Base-by-base conservation (phyloP, 1,284 basidiomycete genomes). In the Ceratobasidium sp. region DNA sequence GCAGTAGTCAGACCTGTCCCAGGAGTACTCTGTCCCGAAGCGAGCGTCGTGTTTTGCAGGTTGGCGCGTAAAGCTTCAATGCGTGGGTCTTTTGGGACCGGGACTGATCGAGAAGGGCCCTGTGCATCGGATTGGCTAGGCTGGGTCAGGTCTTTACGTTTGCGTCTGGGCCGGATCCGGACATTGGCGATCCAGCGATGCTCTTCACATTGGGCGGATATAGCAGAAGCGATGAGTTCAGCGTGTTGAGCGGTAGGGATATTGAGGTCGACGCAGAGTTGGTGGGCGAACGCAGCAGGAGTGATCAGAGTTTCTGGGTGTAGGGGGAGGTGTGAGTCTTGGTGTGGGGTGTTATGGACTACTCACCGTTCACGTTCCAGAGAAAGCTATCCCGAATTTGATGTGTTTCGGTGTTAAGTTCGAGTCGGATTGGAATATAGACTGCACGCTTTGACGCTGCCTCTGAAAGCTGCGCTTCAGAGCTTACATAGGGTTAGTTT, bases 381-480 rank as follows among this genome's bases (percentile, higher is more conserved):
- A 94, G 86, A 78, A 99, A 98, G 73, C 91, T 91, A 76, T 99
- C 96, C 69, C 94, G 89, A 77, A 99, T 89, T 75, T 95, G 86
- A 76, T 94, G 91, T 0, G 90, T 90, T 7, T 94, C 91, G 3
- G 95, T 95, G 77, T 98, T 95, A 74, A 98, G 89, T 75, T 98
- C 96, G 70, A 99, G 90, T 54, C 93, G 90, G 72, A 99, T 93
- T 8, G 96, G 96, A 3, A 98, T 87, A 29, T 96, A 86, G 1
- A 89, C 82, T 3, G 90, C 85, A 27, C 87, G 84, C 71, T 83
- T 84, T 53, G 82, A 77, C 0, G 91, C 90, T 75, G 92, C 87
- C 12, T 77, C 77, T 49, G 89, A 84, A 38, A 94, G 77, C n/a
- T 82, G 79, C 31, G 92, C 87, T 68, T 85, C 83, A 0, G 89